Base-by-base conservation (phyloP, 805 yeast genomes). In the Candida alai region DNA sequence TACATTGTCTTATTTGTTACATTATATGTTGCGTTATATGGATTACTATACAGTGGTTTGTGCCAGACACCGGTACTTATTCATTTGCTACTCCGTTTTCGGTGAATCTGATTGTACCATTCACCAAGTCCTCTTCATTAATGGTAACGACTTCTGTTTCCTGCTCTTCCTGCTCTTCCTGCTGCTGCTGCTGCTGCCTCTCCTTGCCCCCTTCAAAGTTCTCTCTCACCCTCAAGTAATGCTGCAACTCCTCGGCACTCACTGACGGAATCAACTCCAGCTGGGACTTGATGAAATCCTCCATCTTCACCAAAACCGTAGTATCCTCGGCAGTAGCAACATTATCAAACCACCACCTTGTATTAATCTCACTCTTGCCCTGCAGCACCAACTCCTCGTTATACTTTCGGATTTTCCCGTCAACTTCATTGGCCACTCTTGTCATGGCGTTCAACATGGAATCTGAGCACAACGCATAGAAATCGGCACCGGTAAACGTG, bases 401-500 rank as follows among this genome's bases (percentile, higher is more conserved):
- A 45, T 68, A 77, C 18, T 47, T 41, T 22, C 63, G 60, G 21
- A 89, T 71, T 51, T 80, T 82, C 2, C 43, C 48, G 49, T 93
- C 97, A 11, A 84, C 87, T 22, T 72, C 76, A 6, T 68, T 68
- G 1, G 97, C 96, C 0, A 82, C 78, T 45, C 97, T 67, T 1
- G 93, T 84, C 97, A 93, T 90, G 2, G 97, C 96, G 57, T 87
- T 87, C 47, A 90, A 70, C 93, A 90, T 87, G 0, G 97, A 85
- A 58, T 93, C 97, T 0, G 95, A 84, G 53, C 97, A 87, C 39
- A 93, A 64, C 0, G 97, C 98, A 58, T 93, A 93, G 60, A 93
- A 90, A 57, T 93, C 98, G 4, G 98, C 98, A 44, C 98, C 98
- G 0, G 98, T 90, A 53, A 78, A 89, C n/a, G 86, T 87, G 53